Conservation (phyloP, 768 basidiomycete genomes). For the Lactifluus rugatus region DNA sequence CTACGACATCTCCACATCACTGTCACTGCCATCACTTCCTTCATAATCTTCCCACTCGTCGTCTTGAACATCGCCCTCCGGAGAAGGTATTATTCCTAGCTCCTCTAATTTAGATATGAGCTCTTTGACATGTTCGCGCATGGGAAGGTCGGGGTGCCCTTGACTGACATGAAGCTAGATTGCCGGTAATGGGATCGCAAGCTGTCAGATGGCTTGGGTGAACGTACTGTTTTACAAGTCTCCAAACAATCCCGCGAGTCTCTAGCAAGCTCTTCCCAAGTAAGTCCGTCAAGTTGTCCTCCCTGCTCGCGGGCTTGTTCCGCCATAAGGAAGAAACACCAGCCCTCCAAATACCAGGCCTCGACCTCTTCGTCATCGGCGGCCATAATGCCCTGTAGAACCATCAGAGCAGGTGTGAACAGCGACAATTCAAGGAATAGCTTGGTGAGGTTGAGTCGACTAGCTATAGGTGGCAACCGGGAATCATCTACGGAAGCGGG, state of each 20-base stretch:
- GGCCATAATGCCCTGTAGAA: slow-evolving; percentile 70
- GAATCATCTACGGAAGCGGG: slow-evolving; percentile 43
- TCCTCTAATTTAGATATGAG: slow-evolving; percentile 58
- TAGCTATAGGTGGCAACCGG: slow-evolving; percentile 59
- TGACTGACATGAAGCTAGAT: slow-evolving; percentile 61
- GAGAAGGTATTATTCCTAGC: slow-evolving; percentile 54
- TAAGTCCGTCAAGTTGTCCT: slow-evolving; percentile 37
- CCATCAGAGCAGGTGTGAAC: slow-evolving; percentile 61
- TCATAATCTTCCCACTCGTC: slow-evolving; percentile 58
- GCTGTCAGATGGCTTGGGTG: not conserved
- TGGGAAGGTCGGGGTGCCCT: slow-evolving; percentile 63
- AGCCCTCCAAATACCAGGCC: slow-evolving; percentile 91
- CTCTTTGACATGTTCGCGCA: slow-evolving; percentile 68
- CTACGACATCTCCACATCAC: slow-evolving; percentile 36
- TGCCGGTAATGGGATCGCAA: not conserved
- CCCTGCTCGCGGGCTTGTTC: slow-evolving; percentile 56
- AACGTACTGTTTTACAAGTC: slow-evolving; percentile 65
- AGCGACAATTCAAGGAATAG: slow-evolving; percentile 69
- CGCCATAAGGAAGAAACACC: slow-evolving; percentile 82
- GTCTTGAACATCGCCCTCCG: slow-evolving; percentile 45
- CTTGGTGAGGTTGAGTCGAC: slow-evolving; percentile 65
- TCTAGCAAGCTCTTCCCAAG: slow-evolving; percentile 69
- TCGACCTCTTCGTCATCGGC: slow-evolving; percentile 81
- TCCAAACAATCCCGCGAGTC: slow-evolving; percentile 76
- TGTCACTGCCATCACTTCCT: slow-evolving; percentile 41